Conservation (phyloP, 2,329 filamentous ascomycete species). For the Calonectria hongkongensis region DNA sequence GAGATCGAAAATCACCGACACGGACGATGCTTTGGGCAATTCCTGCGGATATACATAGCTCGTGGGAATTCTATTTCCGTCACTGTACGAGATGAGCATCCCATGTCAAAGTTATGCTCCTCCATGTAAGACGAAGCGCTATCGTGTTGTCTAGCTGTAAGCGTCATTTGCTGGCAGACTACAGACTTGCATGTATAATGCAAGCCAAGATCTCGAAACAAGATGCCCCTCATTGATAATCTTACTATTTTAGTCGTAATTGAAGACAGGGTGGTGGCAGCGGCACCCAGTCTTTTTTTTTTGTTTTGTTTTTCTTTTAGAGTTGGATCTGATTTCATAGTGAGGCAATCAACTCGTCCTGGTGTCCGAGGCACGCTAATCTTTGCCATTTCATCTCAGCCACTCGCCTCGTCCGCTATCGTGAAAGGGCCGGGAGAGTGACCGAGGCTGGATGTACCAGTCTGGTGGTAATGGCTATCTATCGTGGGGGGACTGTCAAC, state of each 20-base stretch:
- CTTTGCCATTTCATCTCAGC: neutral
- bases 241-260: conserved; percentile 12
- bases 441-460: neutral
- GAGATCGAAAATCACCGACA: conserved; percentile 5
- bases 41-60: neutral
- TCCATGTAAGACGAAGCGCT: too few species aligned
- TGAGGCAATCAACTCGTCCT: neutral
- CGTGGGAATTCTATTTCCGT: neutral
- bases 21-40: conserved; percentile 7
- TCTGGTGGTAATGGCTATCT: conserved; percentile 10
- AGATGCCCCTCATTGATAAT: neutral
- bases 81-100: neutral
- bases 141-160: neutral
- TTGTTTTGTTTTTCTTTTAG: neutral
- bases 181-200: conserved; percentile 1
- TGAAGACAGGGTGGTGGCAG: neutral
- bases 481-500: conserved; percentile 26
- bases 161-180: neutral
- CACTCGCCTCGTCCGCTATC: neutral
- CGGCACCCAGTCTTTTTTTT: neutral
- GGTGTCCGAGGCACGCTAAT: neutral
- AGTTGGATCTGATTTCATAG: conserved; percentile 7
- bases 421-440: conserved; percentile 16
- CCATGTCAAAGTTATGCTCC: neutral
- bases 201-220: neutral